A percentile compares a stretch with the other conserved stretches of the same genome.
These are phyloP conservation scores for Pholiota microspora DNA, from an alignment of 768 basidiomycete species.

Conservation along the genomic window DNA sequence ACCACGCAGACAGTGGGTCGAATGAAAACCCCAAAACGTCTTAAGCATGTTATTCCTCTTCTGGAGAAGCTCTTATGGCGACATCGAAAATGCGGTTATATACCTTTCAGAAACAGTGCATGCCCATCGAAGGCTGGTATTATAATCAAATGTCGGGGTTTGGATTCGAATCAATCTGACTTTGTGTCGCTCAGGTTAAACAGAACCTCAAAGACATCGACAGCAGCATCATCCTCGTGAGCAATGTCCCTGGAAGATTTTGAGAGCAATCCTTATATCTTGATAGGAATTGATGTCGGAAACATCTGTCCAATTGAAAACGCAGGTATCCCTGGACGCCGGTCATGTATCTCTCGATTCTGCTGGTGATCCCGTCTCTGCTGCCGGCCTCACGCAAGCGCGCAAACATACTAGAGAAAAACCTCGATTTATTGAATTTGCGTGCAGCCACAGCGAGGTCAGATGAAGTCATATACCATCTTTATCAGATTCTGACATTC, in stretches of 20 bases:
- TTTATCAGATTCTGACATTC: neutral
- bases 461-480: slow-evolving; percentile 2
- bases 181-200: slow-evolving; percentile 34
- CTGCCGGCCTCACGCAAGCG: slow-evolving; percentile 48
- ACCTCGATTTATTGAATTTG: slow-evolving; percentile 78
- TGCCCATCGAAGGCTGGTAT: slow-evolving; percentile 74
- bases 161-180: slow-evolving; percentile 1
- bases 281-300: slow-evolving; percentile 77
- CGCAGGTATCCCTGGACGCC: slow-evolving; percentile 43
- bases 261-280: slow-evolving; percentile 3
- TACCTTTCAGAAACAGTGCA: slow-evolving; percentile 54
- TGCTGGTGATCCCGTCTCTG: slow-evolving; percentile 41
- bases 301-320: slow-evolving; percentile 49
- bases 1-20: slow-evolving; percentile 32
- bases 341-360: slow-evolving; percentile 53
- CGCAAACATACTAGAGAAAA: slow-evolving; percentile 46
- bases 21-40: slow-evolving; percentile 71
- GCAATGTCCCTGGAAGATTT: neutral
- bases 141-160: neutral
- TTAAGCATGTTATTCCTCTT: slow-evolving; percentile 53
- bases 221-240: slow-evolving; percentile 62
- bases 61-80: slow-evolving; percentile 64
- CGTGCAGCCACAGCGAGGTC: slow-evolving; percentile 66
- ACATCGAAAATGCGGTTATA: slow-evolving; percentile 70
- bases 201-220: slow-evolving; percentile 53